These are phyloP conservation scores for Cadophora sp. DNA, from an alignment of 2,329 filamentous ascomycete species.

Conservation along the genomic window DNA sequence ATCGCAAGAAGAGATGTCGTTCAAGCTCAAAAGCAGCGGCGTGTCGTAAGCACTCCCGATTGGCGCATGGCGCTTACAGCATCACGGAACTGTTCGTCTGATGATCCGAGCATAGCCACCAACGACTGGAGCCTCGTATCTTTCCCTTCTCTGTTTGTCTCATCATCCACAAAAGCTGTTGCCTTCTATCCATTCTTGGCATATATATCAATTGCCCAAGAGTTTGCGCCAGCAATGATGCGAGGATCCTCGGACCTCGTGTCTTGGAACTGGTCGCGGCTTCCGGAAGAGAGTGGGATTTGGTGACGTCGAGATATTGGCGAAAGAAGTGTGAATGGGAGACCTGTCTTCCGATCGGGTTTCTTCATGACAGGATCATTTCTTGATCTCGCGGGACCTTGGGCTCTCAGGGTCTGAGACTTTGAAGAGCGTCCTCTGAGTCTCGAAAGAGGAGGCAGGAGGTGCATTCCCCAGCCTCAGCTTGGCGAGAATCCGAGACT, in stretches of 20 bases:
- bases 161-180: background rate
- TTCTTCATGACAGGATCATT: background rate
- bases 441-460: background rate
- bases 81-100: background rate
- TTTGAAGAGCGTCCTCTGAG: background rate
- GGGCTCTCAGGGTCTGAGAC: background rate
- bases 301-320: constrained; percentile 10
- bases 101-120: constrained; percentile 12
- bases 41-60: background rate
- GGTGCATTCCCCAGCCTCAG: background rate
- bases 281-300: background rate
- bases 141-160: constrained; percentile 4
- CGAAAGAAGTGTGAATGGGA: background rate
- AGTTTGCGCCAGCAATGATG: background rate
- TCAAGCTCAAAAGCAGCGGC: background rate
- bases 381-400: background rate
- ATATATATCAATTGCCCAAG: constrained; percentile 4
- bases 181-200: background rate
- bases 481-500: background rate
- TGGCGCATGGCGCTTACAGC: background rate
- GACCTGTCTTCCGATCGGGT: background rate
- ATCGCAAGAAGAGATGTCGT: background rate
- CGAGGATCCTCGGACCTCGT: background rate
- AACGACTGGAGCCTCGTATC: constrained; percentile 6
- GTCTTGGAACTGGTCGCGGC: background rate